Conservation (phyloP, 2,329 filamentous ascomycete genomes). For the Boeremia lycopersici region DNA sequence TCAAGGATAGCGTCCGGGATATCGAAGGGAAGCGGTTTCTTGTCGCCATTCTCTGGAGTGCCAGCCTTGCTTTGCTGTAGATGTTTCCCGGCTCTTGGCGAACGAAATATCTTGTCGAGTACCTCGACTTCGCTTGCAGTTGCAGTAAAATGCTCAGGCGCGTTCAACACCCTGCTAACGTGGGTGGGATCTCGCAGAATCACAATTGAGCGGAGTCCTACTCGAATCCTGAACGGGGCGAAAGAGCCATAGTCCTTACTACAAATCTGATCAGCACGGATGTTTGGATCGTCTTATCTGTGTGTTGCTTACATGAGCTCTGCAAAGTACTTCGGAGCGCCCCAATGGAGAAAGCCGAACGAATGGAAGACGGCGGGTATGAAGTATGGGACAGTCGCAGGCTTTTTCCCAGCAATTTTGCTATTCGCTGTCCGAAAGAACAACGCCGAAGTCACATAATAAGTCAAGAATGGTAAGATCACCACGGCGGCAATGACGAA, state of each 20-base stretch:
- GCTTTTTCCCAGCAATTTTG: slow-evolving; percentile 16
- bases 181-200: slow-evolving; percentile 33
- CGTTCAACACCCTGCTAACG: slow-evolving; percentile 21
- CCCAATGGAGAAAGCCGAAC: slow-evolving; percentile 24
- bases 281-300: neutral
- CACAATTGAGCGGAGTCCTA: slow-evolving; percentile 24
- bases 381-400: slow-evolving; percentile 32
- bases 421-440: slow-evolving; percentile 27
- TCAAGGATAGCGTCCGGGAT: slow-evolving; percentile 22
- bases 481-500: slow-evolving; percentile 8
- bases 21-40: neutral
- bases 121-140: slow-evolving; percentile 4
- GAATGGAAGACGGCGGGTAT: slow-evolving; percentile 31
- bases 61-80: neutral
- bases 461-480: slow-evolving; percentile 28
- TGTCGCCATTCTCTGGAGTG: slow-evolving; percentile 6
- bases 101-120: slow-evolving; percentile 24
- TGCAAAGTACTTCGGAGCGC: slow-evolving; percentile 32
- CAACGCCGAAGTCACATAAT: slow-evolving; percentile 24
- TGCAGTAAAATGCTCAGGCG: slow-evolving; percentile 16
- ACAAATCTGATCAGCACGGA: slow-evolving; percentile 6
- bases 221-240: slow-evolving; percentile 32
- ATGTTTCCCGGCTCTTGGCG: slow-evolving; percentile 11
- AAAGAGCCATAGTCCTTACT: slow-evolving; percentile 34
- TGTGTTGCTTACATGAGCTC: slow-evolving; percentile 26